These are phyloP conservation scores for Senna siamea DNA, from an alignment of 306 rosid genomes.

Conservation along the genomic window DNA sequence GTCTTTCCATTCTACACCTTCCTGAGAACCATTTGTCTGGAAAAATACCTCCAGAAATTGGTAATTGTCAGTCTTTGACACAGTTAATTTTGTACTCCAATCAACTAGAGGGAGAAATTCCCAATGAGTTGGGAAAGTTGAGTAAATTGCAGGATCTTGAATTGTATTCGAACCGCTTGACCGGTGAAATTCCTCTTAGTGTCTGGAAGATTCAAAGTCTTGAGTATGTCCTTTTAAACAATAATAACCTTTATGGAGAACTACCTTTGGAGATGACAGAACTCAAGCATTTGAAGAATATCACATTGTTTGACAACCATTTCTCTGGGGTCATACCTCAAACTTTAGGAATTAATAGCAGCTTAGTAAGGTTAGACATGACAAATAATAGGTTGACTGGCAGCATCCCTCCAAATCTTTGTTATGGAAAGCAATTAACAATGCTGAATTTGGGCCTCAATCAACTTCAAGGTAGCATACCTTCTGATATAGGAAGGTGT, in stretches of 20 bases:
- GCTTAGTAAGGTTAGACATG: constrained; percentile 54
- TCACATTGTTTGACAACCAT: constrained; percentile 52
- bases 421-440: constrained; percentile 51
- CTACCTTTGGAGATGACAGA: constrained; percentile 64
- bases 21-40: constrained; percentile 53
- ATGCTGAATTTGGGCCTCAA: constrained; percentile 48
- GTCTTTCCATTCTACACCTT: constrained; percentile 42
- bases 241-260: constrained; percentile 55
- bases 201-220: constrained; percentile 70
- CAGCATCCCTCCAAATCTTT: constrained; percentile 60
- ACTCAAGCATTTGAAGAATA: constrained; percentile 49
- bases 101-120: background rate
- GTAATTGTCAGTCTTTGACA: constrained; percentile 52
- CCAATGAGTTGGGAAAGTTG: background rate
- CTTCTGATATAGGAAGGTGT: constrained; percentile 53
- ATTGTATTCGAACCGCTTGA: constrained; percentile 47
- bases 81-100: constrained; percentile 38
- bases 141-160: constrained; percentile 45
- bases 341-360: constrained; percentile 57
- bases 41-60: constrained; percentile 58
- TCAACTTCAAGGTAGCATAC: constrained; percentile 55
- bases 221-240: constrained; percentile 42
- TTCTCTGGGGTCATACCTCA: constrained; percentile 63
- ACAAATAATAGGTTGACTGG: constrained; percentile 55
- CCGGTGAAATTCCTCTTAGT: constrained; percentile 60